These are phyloP conservation scores for Solanum paucissectum DNA, from an alignment of 257 asterid species.

Conservation along the genomic window DNA sequence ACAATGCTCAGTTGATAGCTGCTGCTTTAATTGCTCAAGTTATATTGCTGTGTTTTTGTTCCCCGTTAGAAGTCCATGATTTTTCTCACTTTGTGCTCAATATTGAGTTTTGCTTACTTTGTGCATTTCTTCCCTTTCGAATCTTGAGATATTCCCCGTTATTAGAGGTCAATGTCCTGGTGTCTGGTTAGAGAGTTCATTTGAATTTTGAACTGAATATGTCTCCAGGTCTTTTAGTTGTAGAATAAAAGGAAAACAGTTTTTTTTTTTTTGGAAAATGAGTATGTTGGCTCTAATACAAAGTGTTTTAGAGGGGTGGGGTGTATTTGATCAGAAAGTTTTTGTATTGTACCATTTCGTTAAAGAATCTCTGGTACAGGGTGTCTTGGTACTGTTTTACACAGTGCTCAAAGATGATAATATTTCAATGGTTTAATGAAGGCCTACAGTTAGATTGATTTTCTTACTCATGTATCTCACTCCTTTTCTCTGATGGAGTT, in stretches of 20 bases:
- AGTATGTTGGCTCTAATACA: background rate
- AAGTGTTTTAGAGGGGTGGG: background rate
- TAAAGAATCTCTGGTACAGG: background rate
- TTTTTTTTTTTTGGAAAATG: background rate
- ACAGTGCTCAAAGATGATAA: background rate
- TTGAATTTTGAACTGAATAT: background rate
- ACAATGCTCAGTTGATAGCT: background rate
- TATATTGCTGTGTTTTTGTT: background rate
- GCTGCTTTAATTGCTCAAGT: background rate
- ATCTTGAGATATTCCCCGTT: background rate
- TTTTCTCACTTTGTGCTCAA: background rate
- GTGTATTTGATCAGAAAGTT: background rate
- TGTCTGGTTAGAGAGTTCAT: background rate
- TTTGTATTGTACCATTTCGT: background rate
- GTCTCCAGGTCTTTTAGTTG: background rate
- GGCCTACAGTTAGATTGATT: background rate
- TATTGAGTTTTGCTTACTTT: background rate
- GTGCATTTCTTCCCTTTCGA: background rate
- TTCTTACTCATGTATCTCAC: background rate
- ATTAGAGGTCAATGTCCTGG: background rate
- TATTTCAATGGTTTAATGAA: background rate
- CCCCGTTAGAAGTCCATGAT: background rate
- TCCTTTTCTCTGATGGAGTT: background rate
- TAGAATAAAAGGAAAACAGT: background rate
- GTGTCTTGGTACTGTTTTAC: background rate